Conservation (phyloP, 164 flowering plant species). For the Tetrastigma voinierianum region DNA sequence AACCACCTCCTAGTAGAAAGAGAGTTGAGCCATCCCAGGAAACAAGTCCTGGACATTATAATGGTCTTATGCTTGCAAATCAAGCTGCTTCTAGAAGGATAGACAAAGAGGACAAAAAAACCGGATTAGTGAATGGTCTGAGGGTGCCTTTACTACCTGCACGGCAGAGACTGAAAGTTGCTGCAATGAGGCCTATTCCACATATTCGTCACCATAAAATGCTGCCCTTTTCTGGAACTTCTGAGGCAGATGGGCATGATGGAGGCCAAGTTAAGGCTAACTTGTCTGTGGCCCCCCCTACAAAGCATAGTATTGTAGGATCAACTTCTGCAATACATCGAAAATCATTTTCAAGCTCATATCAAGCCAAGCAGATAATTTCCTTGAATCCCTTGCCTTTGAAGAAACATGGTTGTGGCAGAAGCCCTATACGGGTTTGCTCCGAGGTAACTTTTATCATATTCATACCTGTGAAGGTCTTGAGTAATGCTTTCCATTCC, state of each 20-base stretch:
- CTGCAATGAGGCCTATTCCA: constrained; percentile 97
- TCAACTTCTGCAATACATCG: constrained; percentile 54
- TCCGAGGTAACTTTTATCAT: constrained; percentile 61
- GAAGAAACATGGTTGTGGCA: constrained; percentile 96
- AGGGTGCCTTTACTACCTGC: constrained; percentile 18
- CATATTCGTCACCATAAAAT: constrained; percentile 71
- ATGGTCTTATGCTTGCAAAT: constrained; percentile 16
- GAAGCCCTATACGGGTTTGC: constrained; percentile 80
- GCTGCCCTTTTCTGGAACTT: constrained; percentile 61
- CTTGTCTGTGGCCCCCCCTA: constrained; percentile 38
- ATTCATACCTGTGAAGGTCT: neutral
- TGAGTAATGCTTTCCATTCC: neutral
- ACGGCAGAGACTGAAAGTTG: constrained; percentile 49
- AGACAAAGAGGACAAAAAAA: constrained; percentile 21
- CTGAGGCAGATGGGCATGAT: constrained; percentile 52
- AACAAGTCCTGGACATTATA: constrained; percentile 4
- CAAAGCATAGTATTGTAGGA: constrained; percentile 45
- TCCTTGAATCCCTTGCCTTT: constrained; percentile 92
- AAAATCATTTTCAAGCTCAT: constrained; percentile 63
- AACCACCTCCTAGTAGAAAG: constrained; percentile 67
- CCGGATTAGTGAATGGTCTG: constrained; percentile 21
- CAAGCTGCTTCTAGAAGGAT: constrained; percentile 2
- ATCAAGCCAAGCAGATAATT: constrained; percentile 78
- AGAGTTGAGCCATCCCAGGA: constrained; percentile 37
- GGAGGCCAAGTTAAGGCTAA: constrained; percentile 50